phyloP scores from a whole-genome alignment of 1,139 yeast species.

The Magnusiomyces tetraspermus region DNA sequence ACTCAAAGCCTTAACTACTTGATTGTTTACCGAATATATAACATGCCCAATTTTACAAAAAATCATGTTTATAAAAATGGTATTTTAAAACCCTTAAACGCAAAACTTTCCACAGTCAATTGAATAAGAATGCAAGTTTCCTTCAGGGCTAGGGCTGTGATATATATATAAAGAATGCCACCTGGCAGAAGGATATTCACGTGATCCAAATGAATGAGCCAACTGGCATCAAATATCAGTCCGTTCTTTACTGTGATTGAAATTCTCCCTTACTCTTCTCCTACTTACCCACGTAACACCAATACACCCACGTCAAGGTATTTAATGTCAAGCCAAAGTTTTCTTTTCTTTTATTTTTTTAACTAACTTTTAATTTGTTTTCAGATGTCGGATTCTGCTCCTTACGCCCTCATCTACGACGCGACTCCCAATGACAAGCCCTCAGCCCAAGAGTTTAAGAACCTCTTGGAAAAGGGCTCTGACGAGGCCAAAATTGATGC shows the following conservation, averaged over 20 bases:
- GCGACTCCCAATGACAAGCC: conserved; percentile 47
- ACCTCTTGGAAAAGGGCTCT: conserved; percentile 75
- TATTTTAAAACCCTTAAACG: too few species aligned
- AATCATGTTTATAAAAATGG: too few species aligned
- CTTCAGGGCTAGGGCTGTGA: not conserved
- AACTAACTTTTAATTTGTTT: not conserved
- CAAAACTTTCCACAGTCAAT: too few species aligned
- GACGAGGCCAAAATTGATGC: conserved; percentile 84
- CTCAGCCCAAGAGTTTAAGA: conserved; percentile 67
- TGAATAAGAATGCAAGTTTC: too few species aligned
- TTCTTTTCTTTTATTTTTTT: not conserved
- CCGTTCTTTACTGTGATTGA: not conserved
- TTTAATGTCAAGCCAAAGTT: not conserved
- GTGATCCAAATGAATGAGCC: not conserved
- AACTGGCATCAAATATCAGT: not conserved
- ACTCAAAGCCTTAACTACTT: too few species aligned
- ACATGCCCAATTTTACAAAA: too few species aligned
- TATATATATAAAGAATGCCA: not conserved
- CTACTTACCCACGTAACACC: not conserved
- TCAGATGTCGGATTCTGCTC: conserved; percentile 30
- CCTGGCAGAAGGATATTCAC: not conserved
- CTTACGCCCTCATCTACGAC: conserved; percentile 32
- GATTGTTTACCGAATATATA: too few species aligned
- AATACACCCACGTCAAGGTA: not conserved
- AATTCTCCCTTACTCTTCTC: not conserved